Percentiles rank a stretch among this genome's conserved stretches.
These are phyloP conservation scores for Phylloporus sp. DNA, from an alignment of 1,284 basidiomycete genomes.

Conservation along the genomic window DNA sequence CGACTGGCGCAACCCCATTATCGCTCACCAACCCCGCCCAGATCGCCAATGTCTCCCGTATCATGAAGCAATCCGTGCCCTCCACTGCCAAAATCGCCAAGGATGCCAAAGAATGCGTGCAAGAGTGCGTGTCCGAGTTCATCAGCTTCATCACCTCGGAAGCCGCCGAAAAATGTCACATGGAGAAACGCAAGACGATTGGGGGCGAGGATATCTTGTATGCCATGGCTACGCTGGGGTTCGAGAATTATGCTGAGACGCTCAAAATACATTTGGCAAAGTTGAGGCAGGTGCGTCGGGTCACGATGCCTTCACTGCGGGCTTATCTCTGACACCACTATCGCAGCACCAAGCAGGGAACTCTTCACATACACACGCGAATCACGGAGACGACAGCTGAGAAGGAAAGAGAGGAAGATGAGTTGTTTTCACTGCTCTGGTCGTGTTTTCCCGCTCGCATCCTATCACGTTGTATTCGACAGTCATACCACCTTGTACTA, in stretches of 20 bases:
- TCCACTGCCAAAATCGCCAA: constrained; percentile 95
- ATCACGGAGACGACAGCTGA: constrained; percentile 30
- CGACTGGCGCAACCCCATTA: neutral
- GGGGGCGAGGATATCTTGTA: constrained; percentile 92
- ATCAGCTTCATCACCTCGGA: constrained; percentile 95
- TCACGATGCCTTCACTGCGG: neutral
- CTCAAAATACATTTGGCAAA: constrained; percentile 90
- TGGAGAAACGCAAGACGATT: constrained; percentile 88
- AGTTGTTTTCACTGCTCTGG: neutral
- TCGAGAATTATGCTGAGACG: constrained; percentile 93
- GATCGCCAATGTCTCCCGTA: constrained; percentile 95
- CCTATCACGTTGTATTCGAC: constrained; percentile 23
- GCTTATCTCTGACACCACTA: neutral
- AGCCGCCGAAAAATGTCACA: constrained; percentile 85
- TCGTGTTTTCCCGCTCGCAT: constrained; percentile 15
- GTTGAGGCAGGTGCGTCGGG: constrained; percentile 69
- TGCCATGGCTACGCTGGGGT: constrained; percentile 88
- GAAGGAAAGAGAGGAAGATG: neutral
- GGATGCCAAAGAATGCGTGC: constrained; percentile 96
- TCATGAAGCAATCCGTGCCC: constrained; percentile 92
- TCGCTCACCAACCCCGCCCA: constrained; percentile 33
- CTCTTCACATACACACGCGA: constrained; percentile 31
- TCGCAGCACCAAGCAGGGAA: constrained; percentile 35
- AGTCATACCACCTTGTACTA: constrained; percentile 19
- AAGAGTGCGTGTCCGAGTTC: constrained; percentile 96